These are phyloP conservation scores for Umbelopsis vinacea DNA, from an alignment of 192 early-diverging fungal species.

Conservation along the genomic window DNA sequence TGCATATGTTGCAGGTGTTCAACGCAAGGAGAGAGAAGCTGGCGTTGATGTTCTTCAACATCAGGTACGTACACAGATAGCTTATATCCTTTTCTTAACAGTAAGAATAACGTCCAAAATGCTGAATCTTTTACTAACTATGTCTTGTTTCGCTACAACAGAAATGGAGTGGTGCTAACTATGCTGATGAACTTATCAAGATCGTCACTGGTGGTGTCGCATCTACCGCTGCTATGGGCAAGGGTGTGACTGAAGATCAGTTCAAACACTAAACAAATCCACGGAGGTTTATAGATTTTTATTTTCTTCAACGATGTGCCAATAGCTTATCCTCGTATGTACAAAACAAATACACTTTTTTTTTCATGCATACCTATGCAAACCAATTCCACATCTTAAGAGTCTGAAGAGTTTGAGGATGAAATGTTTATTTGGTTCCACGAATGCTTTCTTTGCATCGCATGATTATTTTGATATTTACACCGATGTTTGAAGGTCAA, in stretches of 20 bases:
- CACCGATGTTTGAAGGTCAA: no score
- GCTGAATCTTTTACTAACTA: conserved; percentile 11
- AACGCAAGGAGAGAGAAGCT: conserved; percentile 89
- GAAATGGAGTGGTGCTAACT: conserved; percentile 75
- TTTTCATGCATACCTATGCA: no score
- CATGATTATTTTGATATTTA: no score
- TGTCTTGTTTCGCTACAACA: conserved; percentile 21
- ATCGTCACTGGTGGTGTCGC: conserved; percentile 93
- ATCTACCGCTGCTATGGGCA: conserved; percentile 94
- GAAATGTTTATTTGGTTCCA: no score
- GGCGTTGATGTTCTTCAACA: conserved; percentile 92
- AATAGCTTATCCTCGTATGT: no score
- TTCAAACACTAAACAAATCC: conserved; percentile 49
- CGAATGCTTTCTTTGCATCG: no score
- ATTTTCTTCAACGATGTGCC: no score
- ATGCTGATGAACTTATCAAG: conserved; percentile 78
- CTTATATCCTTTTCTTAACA: neutral
- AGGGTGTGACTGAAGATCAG: conserved; percentile 86
- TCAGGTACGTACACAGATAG: conserved; percentile 61
- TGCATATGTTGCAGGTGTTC: conserved; percentile 91
- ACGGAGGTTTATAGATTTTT: no score
- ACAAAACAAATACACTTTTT: no score
- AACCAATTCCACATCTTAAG: no score
- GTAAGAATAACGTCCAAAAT: no score
- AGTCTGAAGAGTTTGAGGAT: no score